phyloP scores from a whole-genome alignment of 176 grass and related monocot species.

The Panicum miliaceum region DNA sequence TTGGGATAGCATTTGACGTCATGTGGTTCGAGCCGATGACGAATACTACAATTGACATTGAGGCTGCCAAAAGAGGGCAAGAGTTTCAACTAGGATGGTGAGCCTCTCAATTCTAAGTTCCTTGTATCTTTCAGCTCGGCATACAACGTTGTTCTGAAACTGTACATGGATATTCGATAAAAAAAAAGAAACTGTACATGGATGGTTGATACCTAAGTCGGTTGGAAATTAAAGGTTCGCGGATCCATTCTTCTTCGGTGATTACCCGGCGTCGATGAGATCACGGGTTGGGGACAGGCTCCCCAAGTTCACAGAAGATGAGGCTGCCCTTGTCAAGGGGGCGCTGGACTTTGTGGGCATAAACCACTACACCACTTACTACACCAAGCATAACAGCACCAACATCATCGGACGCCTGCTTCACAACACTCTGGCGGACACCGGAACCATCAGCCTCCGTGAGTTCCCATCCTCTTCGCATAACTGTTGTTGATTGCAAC shows the following conservation, averaged over 20 bases:
- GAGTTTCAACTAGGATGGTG: constrained; percentile 97
- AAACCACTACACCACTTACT: constrained; percentile 98
- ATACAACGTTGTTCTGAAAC: neutral
- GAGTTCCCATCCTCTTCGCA: constrained; percentile 14
- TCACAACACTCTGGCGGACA: constrained; percentile 72
- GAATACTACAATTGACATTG: constrained; percentile 47
- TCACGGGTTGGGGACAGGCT: constrained; percentile 65
- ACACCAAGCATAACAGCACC: constrained; percentile 65
- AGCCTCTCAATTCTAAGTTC: neutral
- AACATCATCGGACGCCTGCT: constrained; percentile 56
- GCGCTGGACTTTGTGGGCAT: constrained; percentile 93
- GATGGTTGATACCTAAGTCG: neutral
- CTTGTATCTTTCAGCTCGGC: neutral
- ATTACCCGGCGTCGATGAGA: constrained; percentile 84
- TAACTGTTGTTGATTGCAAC: neutral
- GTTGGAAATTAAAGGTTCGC: constrained; percentile 60
- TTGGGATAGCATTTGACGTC: constrained; percentile 93
- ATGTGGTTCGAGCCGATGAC: constrained; percentile 89
- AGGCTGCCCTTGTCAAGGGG: constrained; percentile 74
- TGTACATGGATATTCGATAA: neutral
- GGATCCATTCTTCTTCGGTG: constrained; percentile 93
- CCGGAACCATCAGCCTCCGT: constrained; percentile 84
- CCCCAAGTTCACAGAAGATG: constrained; percentile 66
- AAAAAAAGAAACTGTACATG: neutral
- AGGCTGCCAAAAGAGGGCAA: constrained; percentile 79